These are phyloP conservation scores for Cadophora sp. DNA, from an alignment of 2,329 filamentous ascomycete species.

Conservation along the genomic window DNA sequence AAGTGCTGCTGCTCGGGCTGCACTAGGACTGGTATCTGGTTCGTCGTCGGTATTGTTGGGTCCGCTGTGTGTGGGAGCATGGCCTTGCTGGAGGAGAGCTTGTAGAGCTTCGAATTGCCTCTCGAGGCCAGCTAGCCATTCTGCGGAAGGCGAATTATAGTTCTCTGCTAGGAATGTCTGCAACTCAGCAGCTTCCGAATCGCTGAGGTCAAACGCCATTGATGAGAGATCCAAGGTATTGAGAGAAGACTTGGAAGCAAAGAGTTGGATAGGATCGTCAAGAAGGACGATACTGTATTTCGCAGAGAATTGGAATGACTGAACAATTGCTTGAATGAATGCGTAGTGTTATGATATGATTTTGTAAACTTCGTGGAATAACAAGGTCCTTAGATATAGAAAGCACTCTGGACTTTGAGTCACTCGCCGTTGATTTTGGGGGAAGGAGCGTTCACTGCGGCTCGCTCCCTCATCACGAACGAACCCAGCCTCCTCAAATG, in stretches of 20 bases:
- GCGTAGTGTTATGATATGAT: neutral
- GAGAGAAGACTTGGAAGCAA: no score
- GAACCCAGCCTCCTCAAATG: constrained; percentile 9
- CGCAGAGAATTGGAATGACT: neutral
- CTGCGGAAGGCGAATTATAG: neutral
- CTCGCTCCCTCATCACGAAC: neutral
- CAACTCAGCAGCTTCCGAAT: neutral
- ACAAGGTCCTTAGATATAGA: neutral
- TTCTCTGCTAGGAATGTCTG: constrained; percentile 6
- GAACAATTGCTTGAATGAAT: neutral
- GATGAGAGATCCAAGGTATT: neutral
- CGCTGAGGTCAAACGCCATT: neutral
- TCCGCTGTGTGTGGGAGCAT: neutral
- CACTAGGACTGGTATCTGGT: neutral
- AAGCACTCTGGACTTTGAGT: neutral
- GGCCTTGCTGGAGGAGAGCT: constrained; percentile 5
- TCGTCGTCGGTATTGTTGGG: neutral
- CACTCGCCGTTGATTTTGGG: neutral
- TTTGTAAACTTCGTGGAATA: neutral
- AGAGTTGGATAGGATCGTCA: neutral
- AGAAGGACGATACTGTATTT: neutral
- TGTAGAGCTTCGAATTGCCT: neutral
- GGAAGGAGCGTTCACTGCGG: neutral
- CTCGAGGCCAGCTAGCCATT: neutral
- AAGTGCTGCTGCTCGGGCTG: constrained; percentile 15